Base-by-base conservation (phyloP, 2,329 filamentous ascomycete species). In the Ceratocystis harringtonii region DNA sequence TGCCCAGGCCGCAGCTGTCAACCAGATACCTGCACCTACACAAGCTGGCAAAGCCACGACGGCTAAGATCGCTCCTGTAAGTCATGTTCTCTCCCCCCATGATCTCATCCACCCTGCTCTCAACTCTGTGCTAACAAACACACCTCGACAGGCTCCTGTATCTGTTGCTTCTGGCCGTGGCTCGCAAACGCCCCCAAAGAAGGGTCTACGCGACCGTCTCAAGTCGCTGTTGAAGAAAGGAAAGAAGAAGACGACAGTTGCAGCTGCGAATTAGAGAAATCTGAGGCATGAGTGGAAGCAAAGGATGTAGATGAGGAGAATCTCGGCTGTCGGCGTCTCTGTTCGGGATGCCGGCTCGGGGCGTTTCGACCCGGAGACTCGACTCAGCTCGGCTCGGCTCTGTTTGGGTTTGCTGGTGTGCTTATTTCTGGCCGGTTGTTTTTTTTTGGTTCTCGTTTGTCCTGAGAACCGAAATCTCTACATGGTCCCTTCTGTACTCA, bases 191-290 rank as follows among this genome's bases (percentile, higher is more conserved):
- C 32, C 22, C 22, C 57, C 44, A 32, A 64, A 64, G 32, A 57
- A 36, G 17, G n/a, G 62, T 28, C 19, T 64, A 32, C 48, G 50
- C n/a, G 15, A 28, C 62, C 57, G 62, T 32, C 32, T 64, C 28
- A 64, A 64, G 62, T 57, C 62, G n/a, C 60, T 62, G 12, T 64
- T 52, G 8, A 64, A 64, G 62, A 64, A 58, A 36, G 44, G 22
- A 19, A 64, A 64, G n/a, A 64, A 64, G 25, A 57, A 25, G 22
- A 25, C 48, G 10, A 32, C 50, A 15, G 17, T 28, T 22, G 1
- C 15, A 7, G 28, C 19, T 10, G 7, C 10, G 17, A 45, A 45
- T 5, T 22, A 19, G 45, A 50, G 2, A 22, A n/a, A 50, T 50
- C n/a, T 1, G 22, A 50, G 15, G 22, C n/a, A 22, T 12, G 15